Percentiles rank a stretch among this genome's conserved stretches.
Conservation (phyloP, 2,329 filamentous ascomycete genomes). For the Nemania abortiva region DNA sequence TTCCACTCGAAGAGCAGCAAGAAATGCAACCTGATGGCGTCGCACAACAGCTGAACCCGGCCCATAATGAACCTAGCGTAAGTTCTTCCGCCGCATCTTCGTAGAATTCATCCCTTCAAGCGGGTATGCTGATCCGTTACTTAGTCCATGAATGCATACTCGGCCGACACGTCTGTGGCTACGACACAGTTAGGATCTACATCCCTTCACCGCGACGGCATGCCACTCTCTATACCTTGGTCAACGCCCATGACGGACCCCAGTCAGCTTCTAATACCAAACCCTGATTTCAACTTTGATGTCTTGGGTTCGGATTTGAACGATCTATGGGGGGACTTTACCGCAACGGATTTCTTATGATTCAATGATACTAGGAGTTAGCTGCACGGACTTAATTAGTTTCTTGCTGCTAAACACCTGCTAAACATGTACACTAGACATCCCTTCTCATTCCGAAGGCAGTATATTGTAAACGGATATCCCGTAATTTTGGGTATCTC, state of each 20-base stretch:
- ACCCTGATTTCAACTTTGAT: constrained; percentile 67
- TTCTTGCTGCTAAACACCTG: background rate
- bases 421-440: constrained; percentile 14
- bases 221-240: constrained; percentile 52
- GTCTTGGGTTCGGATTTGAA: constrained; percentile 66
- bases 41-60: constrained; percentile 43
- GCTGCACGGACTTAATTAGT: background rate
- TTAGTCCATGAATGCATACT: constrained; percentile 59
- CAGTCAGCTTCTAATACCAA: constrained; percentile 56
- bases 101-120: background rate
- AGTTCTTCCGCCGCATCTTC: constrained; percentile 23
- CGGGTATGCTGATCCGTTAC: constrained; percentile 46
- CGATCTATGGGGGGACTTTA: constrained; percentile 65
- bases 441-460: constrained; percentile 29
- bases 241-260: constrained; percentile 48
- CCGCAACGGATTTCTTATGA: constrained; percentile 41
- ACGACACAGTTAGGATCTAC: constrained; percentile 43
- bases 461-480: constrained; percentile 30
- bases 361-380: background rate
- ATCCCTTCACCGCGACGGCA: constrained; percentile 44
- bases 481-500: constrained; percentile 9
- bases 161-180: constrained; percentile 48
- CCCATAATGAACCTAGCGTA: constrained; percentile 51
- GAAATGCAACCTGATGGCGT: constrained; percentile 43
- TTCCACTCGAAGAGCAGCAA: constrained; percentile 56